Evolutionary conservation across 108 stramenopile species (phyloP).

Genomic region (Epipyxis sp.): DNA sequence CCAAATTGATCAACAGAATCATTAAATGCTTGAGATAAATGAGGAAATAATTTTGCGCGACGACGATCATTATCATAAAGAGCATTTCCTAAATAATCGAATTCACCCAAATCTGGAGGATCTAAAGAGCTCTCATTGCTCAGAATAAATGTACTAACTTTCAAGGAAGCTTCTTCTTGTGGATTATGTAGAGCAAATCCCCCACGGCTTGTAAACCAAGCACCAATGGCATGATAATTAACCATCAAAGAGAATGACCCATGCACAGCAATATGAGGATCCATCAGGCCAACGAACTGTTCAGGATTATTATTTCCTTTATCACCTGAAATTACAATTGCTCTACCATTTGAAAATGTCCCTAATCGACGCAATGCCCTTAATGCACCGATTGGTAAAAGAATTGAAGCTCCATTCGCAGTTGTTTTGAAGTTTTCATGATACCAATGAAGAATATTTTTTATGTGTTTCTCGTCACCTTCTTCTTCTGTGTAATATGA

Average conservation of each 20-base stretch:
- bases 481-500: slow-evolving; percentile 54
- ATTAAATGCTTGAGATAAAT: slow-evolving; percentile 52
- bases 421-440: slow-evolving; percentile 45
- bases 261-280: slow-evolving; percentile 70
- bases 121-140: slow-evolving; percentile 1
- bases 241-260: slow-evolving; percentile 69
- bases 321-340: slow-evolving; percentile 59
- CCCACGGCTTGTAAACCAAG: slow-evolving; percentile 61
- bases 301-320: slow-evolving; percentile 66
- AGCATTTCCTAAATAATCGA: neutral
- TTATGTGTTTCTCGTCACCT: slow-evolving; percentile 50
- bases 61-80: neutral
- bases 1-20: slow-evolving; percentile 58
- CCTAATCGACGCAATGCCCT: slow-evolving; percentile 54
- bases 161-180: slow-evolving; percentile 60
- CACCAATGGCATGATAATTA: slow-evolving; percentile 70
- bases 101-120: too few species aligned
- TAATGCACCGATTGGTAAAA: slow-evolving; percentile 63
- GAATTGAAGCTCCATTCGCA: slow-evolving; percentile 51
- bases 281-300: slow-evolving; percentile 61
- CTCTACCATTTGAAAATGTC: slow-evolving; percentile 37
- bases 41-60: slow-evolving; percentile 47
- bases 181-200: slow-evolving; percentile 65
- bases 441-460: slow-evolving; percentile 58
- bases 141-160: slow-evolving; percentile 59